Evolutionary conservation across 305 asterid genomes (phyloP), one percentile per base, ranked within the genome.

Genomic region (Withania somnifera): DNA sequence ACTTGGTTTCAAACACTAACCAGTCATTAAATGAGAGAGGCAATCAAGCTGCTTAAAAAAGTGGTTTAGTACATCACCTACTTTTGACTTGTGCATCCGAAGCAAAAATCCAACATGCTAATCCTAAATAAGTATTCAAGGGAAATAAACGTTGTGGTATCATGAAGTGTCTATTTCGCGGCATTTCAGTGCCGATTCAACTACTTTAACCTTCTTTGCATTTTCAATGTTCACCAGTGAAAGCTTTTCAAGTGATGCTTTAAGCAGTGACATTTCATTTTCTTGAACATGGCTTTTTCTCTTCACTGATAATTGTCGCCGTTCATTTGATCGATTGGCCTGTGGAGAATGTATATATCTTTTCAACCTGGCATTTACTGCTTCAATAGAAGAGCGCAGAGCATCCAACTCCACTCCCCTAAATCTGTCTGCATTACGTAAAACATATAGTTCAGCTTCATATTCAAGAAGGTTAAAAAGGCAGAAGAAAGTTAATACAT

Each of bases 331-430:
- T 26, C 87, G 69, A 56, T 87, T 89, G 13, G 86, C 77, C 84
- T 88, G 87, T 34, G 86, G 82, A 19, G 92, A 89, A 79, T 79
- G 88, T 8, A 76, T 7, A 80, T 88, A 83, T 82, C 91, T 87
- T 84, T 84, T 92, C 86, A 93, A 86, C 87, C 98, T 90, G 30
- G 92, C 90, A 75, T 83, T 86, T 76, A 93, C 83, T 69, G 94
- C 93, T 78, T 91, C 93, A 78, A 92, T 89, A 68, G 98, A 85
- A 30, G 95, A 93, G 77, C 84, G 89, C 88, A 94, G 87, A 7
- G 97, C 97, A 80, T 90, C 94, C 88, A 95, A 81, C 88, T 96
- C 98, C 89, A 93, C 82, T 38, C 97, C 97, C 45, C 68, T 86
- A 83, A 90, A 91, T 82, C 88, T 89, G 88, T 94, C 99, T 91